phyloP scores from a whole-genome alignment of 1,284 basidiomycete species.

The Leccinum insolens region DNA sequence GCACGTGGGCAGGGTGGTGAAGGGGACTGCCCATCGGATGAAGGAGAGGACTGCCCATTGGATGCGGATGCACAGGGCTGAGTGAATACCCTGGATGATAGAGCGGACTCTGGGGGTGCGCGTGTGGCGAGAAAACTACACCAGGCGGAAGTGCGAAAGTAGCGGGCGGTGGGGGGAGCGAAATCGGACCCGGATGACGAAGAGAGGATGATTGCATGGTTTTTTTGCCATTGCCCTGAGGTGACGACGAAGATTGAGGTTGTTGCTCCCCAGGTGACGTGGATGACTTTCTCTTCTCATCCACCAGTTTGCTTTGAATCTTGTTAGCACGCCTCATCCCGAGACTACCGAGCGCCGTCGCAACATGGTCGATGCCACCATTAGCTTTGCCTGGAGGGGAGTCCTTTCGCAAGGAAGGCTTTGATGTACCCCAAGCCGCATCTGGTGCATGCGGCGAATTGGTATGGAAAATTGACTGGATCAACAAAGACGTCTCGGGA shows the following conservation, averaged over 20 bases:
- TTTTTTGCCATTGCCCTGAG: constrained; percentile 24
- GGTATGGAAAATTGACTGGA: constrained; percentile 20
- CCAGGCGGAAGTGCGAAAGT: constrained; percentile 44
- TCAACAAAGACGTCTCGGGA: constrained; percentile 12
- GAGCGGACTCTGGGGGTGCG: constrained; percentile 37
- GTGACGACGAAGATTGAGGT: constrained; percentile 13
- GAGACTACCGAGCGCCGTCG: constrained; percentile 29
- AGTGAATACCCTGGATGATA: constrained; percentile 38
- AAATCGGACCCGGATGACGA: constrained; percentile 70
- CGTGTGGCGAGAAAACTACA: constrained; percentile 38
- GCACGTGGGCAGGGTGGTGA: constrained; percentile 33
- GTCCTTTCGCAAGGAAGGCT: constrained; percentile 17
- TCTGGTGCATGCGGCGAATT: constrained; percentile 12
- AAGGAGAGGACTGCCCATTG: constrained; percentile 34
- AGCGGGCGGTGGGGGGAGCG: constrained; percentile 65
- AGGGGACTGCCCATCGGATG: constrained; percentile 35
- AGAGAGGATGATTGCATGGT: constrained; percentile 45
- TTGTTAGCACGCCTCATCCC: constrained; percentile 35
- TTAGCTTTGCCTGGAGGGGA: constrained; percentile 19
- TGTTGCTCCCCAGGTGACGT: constrained; percentile 20
- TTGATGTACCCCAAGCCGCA: constrained; percentile 20
- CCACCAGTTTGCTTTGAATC: constrained; percentile 22
- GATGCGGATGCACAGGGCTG: constrained; percentile 29
- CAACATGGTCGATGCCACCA: constrained; percentile 22
- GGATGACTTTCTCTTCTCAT: constrained; percentile 27